These are phyloP conservation scores for Peniophora sp. DNA, from an alignment of 1,284 basidiomycete genomes.

Conservation along the genomic window DNA sequence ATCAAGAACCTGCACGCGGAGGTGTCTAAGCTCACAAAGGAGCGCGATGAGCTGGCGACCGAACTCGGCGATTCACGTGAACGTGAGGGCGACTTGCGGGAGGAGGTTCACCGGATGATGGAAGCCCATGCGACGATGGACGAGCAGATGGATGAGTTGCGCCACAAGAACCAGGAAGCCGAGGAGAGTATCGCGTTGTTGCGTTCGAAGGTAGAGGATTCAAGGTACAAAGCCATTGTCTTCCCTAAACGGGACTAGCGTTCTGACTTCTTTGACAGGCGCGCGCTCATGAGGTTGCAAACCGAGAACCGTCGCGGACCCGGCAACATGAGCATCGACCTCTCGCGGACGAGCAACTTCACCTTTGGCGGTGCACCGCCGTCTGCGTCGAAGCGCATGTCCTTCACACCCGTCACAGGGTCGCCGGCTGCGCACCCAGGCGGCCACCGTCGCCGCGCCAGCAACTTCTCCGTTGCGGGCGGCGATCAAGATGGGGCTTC, in stretches of 20 bases:
- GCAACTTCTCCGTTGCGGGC: constrained; percentile 26
- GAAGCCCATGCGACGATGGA: constrained; percentile 58
- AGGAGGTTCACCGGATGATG: constrained; percentile 52
- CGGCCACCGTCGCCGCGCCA: constrained; percentile 60
- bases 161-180: constrained; percentile 61
- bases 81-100: constrained; percentile 51
- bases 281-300: constrained; percentile 87
- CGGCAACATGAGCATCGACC: constrained; percentile 40
- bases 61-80: constrained; percentile 40
- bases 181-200: constrained; percentile 77
- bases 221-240: constrained; percentile 44
- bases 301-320: constrained; percentile 58
- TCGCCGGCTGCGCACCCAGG: constrained; percentile 31
- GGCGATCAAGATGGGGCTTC: constrained; percentile 32
- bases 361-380: constrained; percentile 31
- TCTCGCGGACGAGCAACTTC: constrained; percentile 37
- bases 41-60: constrained; percentile 55
- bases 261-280: constrained; percentile 31
- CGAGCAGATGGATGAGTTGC: constrained; percentile 51
- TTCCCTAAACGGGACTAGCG: not conserved
- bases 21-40: constrained; percentile 51
- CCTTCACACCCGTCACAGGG: constrained; percentile 63
- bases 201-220: constrained; percentile 85
- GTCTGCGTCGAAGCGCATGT: constrained; percentile 58
- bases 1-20: constrained; percentile 58